Evolutionary conservation across 202 grass and related monocot genomes (phyloP).

Genomic region (Zoysia matrella): DNA sequence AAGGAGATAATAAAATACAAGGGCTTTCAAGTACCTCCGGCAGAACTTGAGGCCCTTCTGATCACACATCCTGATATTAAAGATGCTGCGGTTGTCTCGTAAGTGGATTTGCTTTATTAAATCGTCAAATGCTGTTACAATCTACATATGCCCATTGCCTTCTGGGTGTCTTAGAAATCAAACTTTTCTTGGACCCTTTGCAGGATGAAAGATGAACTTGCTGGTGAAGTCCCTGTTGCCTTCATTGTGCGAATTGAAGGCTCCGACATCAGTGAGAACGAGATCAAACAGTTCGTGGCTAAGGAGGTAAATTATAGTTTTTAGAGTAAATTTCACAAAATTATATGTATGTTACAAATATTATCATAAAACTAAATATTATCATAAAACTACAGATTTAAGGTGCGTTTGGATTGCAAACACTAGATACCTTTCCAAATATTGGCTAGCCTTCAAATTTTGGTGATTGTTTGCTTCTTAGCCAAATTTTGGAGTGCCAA

Average conservation of each 20-base stretch:
- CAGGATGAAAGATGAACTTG: slow-evolving; percentile 92
- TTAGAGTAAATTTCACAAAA: no score
- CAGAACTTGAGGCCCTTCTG: slow-evolving; percentile 91
- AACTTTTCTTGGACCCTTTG: slow-evolving; percentile 27
- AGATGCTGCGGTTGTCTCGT: slow-evolving; percentile 92
- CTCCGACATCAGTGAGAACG: slow-evolving; percentile 74
- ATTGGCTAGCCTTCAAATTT: no score
- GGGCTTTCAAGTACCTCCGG: slow-evolving; percentile 93
- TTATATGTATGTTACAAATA: no score
- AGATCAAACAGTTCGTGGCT: slow-evolving; percentile 92
- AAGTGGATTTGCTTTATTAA: slow-evolving; percentile 41
- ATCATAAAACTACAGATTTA: no score
- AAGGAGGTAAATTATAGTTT: slow-evolving; percentile 62
- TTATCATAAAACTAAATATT: no score
- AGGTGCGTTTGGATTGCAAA: no score
- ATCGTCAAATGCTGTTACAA: not conserved
- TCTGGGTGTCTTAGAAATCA: not conserved
- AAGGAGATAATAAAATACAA: slow-evolving; percentile 99
- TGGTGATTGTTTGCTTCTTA: no score
- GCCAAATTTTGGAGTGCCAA: no score
- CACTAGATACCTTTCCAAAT: no score
- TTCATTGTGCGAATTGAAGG: slow-evolving; percentile 79
- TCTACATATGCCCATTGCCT: not conserved
- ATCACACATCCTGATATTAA: slow-evolving; percentile 74
- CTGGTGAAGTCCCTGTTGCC: slow-evolving; percentile 88